phyloP scores from a whole-genome alignment of 2,329 filamentous ascomycete species.

The Exophiala spinifera region DNA sequence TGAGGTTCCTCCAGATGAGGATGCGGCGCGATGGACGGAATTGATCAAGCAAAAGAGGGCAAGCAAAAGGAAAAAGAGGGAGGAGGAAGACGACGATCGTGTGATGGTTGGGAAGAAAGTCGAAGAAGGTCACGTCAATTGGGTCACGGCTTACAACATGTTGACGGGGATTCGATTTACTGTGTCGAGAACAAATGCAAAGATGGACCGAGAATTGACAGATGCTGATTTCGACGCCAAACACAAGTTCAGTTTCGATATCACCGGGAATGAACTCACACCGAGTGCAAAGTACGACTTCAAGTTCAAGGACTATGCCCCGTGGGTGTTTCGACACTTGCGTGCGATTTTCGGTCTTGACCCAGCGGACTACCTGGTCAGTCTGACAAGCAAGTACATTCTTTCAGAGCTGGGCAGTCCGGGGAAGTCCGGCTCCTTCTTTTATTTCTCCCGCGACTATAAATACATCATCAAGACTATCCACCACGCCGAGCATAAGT shows the following conservation, averaged over 20 bases:
- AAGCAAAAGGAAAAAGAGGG: conserved; percentile 76
- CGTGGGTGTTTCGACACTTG: conserved; percentile 95
- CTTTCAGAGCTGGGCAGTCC: conserved; percentile 94
- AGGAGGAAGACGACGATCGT: conserved; percentile 84
- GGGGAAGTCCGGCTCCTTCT: conserved; percentile 97
- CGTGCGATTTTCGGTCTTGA: conserved; percentile 85
- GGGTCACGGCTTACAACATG: conserved; percentile 99
- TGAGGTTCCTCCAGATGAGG: conserved; percentile 81
- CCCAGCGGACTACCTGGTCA: conserved; percentile 97
- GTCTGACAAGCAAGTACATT: conserved; percentile 96
- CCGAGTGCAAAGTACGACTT: conserved; percentile 99
- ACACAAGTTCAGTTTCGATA: conserved; percentile 98
- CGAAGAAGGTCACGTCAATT: conserved; percentile 94
- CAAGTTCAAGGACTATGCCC: conserved; percentile 99
- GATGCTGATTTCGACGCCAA: conserved; percentile 89
- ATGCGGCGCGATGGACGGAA: conserved; percentile 88
- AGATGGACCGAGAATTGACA: conserved; percentile 85
- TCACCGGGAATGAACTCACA: conserved; percentile 94
- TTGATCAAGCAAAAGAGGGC: conserved; percentile 87
- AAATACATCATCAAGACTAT: conserved; percentile 99
- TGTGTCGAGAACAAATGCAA: conserved; percentile 93
- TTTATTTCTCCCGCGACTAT: conserved; percentile 99
- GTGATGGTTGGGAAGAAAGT: conserved; percentile 97
- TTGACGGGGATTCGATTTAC: conserved; percentile 96
- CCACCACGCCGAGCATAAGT: conserved; percentile 74